Base-by-base conservation (phyloP, 2,329 filamentous ascomycete genomes). In the Dactylonectria estremocensis region DNA sequence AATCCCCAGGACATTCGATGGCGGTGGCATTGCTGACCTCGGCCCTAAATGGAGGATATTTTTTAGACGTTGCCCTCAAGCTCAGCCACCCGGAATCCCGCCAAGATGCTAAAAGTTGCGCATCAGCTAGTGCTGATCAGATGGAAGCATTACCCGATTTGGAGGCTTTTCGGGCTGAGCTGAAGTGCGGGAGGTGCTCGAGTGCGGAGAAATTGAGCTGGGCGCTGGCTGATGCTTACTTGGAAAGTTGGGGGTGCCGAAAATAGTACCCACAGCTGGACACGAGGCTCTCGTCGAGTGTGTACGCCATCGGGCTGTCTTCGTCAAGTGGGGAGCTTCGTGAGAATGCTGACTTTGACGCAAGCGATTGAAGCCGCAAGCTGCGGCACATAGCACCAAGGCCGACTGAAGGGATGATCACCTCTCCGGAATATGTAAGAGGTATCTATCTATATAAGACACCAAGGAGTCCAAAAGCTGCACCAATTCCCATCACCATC, bases 21-120 rank as follows among this genome's bases (percentile, higher is more conserved):
- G 50, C 50, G 50, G 50, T 53, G 50, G 50, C 50, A 53, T 9
- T 53, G 50, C 33, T 28, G 24, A 52, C 49, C 16, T 9, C n/a
- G 8, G 16, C 40, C 40, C 4, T n/a, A 43, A 43, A 43, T 43
- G 14, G 40, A n/a, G 7, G 31, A 28, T 31, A 52, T 33, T 52
- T 52, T 28, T 28, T 28, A 16, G 28, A 16, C 1, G 24, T 18
- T n/a, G 14, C 22, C n/a, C 7, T 18, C 24, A 7, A 53, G 50
- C 50, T 35, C 50, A 53, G 50, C 50, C 50, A 53, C 50, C 31
- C n/a, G 40, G 16, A n/a, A n/a, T 3, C 40, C n/a, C n/a, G 31
- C 7, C 22, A 53, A n/a, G 45, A 20, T 20, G 50, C 50, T 28
- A 53, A 18, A 53, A 13, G 50, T 33, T 53, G 50, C 50, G 50